Conservation (phyloP, 495 filamentous ascomycete species). For the Penicillium verhagenii region DNA sequence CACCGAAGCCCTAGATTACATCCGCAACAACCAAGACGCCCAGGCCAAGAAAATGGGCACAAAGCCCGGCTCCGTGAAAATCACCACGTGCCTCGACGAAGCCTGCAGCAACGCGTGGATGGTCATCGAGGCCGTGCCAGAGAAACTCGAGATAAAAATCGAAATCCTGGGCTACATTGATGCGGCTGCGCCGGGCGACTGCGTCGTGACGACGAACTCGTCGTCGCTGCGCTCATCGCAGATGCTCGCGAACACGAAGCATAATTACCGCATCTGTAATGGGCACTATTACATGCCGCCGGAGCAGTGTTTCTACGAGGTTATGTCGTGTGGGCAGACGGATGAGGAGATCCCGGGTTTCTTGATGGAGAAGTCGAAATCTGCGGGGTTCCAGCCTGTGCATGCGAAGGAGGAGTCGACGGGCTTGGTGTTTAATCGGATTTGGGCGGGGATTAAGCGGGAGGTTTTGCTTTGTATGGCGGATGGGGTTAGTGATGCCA, state of each 20-base stretch:
- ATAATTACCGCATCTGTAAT: constrained; percentile 33
- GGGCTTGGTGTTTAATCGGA: constrained; percentile 54
- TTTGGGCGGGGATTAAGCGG: constrained; percentile 58
- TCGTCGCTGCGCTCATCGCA: constrained; percentile 30
- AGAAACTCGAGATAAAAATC: constrained; percentile 49
- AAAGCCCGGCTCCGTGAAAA: neutral
- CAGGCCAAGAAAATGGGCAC: no score
- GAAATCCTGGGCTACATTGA: constrained; percentile 46
- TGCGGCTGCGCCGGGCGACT: constrained; percentile 34
- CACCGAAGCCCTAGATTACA: neutral
- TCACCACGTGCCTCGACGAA: neutral
- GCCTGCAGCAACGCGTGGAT: constrained; percentile 36
- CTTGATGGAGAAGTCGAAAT: no score
- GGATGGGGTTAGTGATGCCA: constrained; percentile 45
- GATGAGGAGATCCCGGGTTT: constrained; percentile 32
- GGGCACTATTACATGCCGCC: constrained; percentile 58
- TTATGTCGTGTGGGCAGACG: constrained; percentile 57
- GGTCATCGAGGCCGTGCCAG: constrained; percentile 54
- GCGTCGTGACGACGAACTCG: constrained; percentile 49
- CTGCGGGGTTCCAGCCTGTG: constrained; percentile 39
- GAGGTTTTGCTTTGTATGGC: constrained; percentile 50
- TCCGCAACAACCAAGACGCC: neutral
- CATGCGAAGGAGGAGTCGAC: no score
- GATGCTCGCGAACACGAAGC: constrained; percentile 20
- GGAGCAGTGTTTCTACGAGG: constrained; percentile 43